These are phyloP conservation scores for Trifolium repens DNA, from an alignment of 306 rosid genomes.

Conservation along the genomic window DNA sequence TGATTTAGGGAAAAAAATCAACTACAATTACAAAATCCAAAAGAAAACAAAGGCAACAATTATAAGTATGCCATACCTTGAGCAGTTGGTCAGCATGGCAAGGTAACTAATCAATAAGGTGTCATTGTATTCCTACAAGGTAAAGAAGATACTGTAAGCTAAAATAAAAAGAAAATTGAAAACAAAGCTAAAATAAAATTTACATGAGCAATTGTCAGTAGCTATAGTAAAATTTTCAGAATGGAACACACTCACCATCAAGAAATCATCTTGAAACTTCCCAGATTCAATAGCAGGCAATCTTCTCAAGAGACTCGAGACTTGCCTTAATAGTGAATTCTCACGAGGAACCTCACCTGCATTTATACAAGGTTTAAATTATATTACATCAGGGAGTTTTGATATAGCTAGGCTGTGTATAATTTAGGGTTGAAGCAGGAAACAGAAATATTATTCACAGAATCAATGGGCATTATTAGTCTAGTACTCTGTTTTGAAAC, in stretches of 20 bases:
- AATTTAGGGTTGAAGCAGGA: slow-evolving; percentile 31
- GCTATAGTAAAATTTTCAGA: slow-evolving; percentile 32
- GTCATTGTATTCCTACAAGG: slow-evolving; percentile 84
- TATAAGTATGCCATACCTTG: slow-evolving; percentile 66
- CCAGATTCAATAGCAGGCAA: slow-evolving; percentile 89
- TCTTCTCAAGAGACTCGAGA: slow-evolving; percentile 89
- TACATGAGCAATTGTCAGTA: too few species aligned
- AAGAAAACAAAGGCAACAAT: slow-evolving; percentile 22
- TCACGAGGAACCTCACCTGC: slow-evolving; percentile 89
- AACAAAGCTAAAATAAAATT: too few species aligned
- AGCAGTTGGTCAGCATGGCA: slow-evolving; percentile 96
- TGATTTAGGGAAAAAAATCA: not conserved
- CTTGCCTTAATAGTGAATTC: slow-evolving; percentile 88
- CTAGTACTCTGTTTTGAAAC: slow-evolving; percentile 20
- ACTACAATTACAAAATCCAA: not conserved
- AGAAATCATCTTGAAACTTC: slow-evolving; percentile 90
- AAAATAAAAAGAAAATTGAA: not conserved
- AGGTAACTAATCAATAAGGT: slow-evolving; percentile 84
- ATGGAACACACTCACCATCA: slow-evolving; percentile 71
- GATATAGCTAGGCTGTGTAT: not conserved
- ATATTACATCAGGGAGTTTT: slow-evolving; percentile 29
- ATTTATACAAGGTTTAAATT: slow-evolving; percentile 9
- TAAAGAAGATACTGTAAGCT: slow-evolving; percentile 27
- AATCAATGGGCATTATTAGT: not conserved
- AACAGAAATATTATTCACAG: slow-evolving; percentile 34